These are phyloP conservation scores for Leucaena leucocephala DNA, from an alignment of 306 rosid genomes.

Conservation along the genomic window DNA sequence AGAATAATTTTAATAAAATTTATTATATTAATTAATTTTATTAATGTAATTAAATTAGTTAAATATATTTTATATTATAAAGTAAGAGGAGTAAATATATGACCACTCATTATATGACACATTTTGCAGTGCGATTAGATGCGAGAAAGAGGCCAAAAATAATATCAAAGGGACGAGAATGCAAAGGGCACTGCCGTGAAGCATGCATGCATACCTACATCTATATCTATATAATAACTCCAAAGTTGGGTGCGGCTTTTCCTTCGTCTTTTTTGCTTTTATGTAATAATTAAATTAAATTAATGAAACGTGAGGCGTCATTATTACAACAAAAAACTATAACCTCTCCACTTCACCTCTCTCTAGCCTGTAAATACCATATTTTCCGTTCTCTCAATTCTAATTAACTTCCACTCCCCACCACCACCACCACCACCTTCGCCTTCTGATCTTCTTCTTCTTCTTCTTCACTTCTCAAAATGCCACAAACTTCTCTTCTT, in stretches of 20 bases:
- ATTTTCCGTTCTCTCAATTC: conserved; percentile 27
- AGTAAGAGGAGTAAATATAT: too few species aligned
- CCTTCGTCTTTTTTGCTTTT: conserved; percentile 6
- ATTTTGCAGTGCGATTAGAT: too few species aligned
- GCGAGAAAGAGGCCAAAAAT: too few species aligned
- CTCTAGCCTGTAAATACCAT: not conserved
- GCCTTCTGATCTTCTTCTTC: not conserved
- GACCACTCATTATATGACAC: too few species aligned
- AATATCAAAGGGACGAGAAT: not conserved
- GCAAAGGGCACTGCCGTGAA: conserved; percentile 36
- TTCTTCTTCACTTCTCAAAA: not conserved
- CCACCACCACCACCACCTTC: conserved; percentile 24
- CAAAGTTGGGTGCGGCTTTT: conserved; percentile 39
- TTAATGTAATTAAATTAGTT: too few species aligned
- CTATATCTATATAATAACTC: not conserved
- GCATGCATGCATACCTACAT: not conserved
- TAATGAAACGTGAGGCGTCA: too few species aligned
- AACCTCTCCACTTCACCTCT: not conserved
- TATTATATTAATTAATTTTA: too few species aligned
- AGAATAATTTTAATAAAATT: too few species aligned
- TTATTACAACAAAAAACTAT: too few species aligned
- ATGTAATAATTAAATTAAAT: not conserved
- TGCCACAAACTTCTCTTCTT: not conserved
- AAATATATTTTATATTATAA: too few species aligned
- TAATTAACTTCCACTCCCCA: conserved; percentile 28